Conservation (phyloP, 2,329 filamentous ascomycete species). For the Fusarium pilosicola region DNA sequence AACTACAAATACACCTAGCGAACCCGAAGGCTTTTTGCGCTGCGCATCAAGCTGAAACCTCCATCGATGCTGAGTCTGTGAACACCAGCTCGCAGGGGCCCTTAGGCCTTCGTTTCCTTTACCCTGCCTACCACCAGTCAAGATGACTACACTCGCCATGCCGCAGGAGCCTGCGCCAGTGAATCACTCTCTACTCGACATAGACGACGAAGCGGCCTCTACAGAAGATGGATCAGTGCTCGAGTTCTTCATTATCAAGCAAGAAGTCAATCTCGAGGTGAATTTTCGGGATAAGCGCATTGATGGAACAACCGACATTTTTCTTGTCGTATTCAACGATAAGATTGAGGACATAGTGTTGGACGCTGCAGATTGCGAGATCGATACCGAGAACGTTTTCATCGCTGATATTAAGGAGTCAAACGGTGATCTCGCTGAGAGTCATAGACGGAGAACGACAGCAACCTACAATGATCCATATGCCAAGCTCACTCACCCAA, state of each 20-base stretch:
- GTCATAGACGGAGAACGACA: slow-evolving; percentile 53
- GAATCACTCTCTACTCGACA: slow-evolving; percentile 45
- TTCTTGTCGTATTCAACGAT: slow-evolving; percentile 72
- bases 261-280: slow-evolving; percentile 89
- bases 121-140: slow-evolving; percentile 31
- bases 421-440: slow-evolving; percentile 49
- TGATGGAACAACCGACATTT: slow-evolving; percentile 83
- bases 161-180: slow-evolving; percentile 30
- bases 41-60: neutral
- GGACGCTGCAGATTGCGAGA: slow-evolving; percentile 70
- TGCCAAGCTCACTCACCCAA: slow-evolving; percentile 68
- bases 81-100: slow-evolving; percentile 41
- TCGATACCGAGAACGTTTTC: slow-evolving; percentile 64
- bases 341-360: slow-evolving; percentile 68
- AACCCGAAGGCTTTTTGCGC: neutral
- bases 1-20: neutral
- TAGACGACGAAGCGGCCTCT: slow-evolving; percentile 48
- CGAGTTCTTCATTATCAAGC: slow-evolving; percentile 73
- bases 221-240: slow-evolving; percentile 51
- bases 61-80: slow-evolving; percentile 40
- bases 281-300: slow-evolving; percentile 82
- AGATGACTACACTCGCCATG: slow-evolving; percentile 33
- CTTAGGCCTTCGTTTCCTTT: slow-evolving; percentile 36
- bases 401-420: slow-evolving; percentile 55
- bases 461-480: slow-evolving; percentile 72